A percentile compares a stretch with the other conserved stretches of the same genome.
phyloP scores from a whole-genome alignment of 192 early-diverging fungal species.

The Coemansia sp. region DNA sequence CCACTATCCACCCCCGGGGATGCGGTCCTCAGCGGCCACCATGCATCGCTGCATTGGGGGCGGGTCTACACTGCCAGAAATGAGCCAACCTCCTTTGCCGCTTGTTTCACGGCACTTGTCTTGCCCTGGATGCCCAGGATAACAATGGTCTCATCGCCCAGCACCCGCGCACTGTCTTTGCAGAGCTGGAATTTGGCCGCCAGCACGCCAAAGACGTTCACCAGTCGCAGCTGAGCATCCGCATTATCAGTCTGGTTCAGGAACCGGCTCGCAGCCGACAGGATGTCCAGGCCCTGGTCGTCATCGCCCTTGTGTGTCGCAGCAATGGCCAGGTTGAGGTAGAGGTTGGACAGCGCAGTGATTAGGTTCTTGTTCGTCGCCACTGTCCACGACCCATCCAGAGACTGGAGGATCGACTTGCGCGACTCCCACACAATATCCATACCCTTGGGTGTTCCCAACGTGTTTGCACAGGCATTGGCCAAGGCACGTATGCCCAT shows the following conservation, averaged over 20 bases:
- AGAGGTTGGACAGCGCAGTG: slow-evolving; percentile 20
- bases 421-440: slow-evolving; percentile 31
- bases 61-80: slow-evolving; percentile 12
- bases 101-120: slow-evolving; percentile 13
- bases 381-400: slow-evolving; percentile 23
- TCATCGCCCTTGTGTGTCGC: slow-evolving; percentile 14
- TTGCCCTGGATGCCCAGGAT: slow-evolving; percentile 31
- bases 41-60: neutral
- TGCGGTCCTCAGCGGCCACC: no score
- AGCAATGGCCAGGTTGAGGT: slow-evolving; percentile 32
- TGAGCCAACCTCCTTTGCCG: slow-evolving; percentile 23
- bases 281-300: slow-evolving; percentile 28
- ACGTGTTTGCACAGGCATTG: slow-evolving; percentile 63
- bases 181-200: slow-evolving; percentile 38
- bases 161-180: slow-evolving; percentile 40
- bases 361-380: slow-evolving; percentile 24
- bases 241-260: slow-evolving; percentile 11
- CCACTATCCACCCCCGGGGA: no score
- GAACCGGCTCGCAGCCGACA: slow-evolving; percentile 31
- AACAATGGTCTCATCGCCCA: slow-evolving; percentile 40
- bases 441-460: no score
- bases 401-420: slow-evolving; percentile 13
- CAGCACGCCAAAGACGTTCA: slow-evolving; percentile 42
- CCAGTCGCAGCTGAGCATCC: slow-evolving; percentile 33
- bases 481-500: slow-evolving; percentile 62